These are phyloP conservation scores for Leishmania mexicana DNA, from an alignment of 208 protist species.

Conservation along the genomic window DNA sequence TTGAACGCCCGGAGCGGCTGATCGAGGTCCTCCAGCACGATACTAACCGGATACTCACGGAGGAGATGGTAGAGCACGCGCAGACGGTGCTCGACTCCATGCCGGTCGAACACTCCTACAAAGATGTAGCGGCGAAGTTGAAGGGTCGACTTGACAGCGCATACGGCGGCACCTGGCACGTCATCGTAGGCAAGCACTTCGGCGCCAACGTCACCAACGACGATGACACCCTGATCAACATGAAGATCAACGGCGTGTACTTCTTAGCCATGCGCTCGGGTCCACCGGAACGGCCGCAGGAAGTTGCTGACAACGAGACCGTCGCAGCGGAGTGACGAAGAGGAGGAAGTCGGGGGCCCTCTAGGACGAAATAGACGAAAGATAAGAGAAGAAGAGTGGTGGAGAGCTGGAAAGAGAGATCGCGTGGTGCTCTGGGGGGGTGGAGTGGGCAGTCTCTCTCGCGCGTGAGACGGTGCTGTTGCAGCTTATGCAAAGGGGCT, in stretches of 20 bases:
- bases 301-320: neutral
- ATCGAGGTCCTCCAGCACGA: slow-evolving; percentile 65
- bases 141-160: slow-evolving; percentile 73
- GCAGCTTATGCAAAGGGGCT: neutral
- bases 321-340: slow-evolving; percentile 5
- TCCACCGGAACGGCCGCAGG: slow-evolving; percentile 65
- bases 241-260: slow-evolving; percentile 79
- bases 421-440: neutral
- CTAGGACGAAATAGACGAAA: neutral
- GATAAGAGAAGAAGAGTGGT: too few relatives aligned
- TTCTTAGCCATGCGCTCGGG: slow-evolving; percentile 80
- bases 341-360: neutral
- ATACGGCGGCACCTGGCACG: slow-evolving; percentile 83
- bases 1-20: slow-evolving; percentile 35
- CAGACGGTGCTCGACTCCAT: slow-evolving; percentile 59
- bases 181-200: slow-evolving; percentile 85
- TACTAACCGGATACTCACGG: slow-evolving; percentile 50
- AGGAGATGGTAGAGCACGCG: slow-evolving; percentile 73
- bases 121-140: slow-evolving; percentile 69
- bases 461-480: neutral
- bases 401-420: neutral
- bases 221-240: slow-evolving; percentile 79
- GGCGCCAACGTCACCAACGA: slow-evolving; percentile 89
- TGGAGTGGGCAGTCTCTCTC: neutral
- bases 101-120: slow-evolving; percentile 53